A percentile compares a stretch with the other conserved stretches of the same genome.
phyloP scores from a whole-genome alignment of 2,329 filamentous ascomycete species.

The Aspergillus brunneoviolaceus region DNA sequence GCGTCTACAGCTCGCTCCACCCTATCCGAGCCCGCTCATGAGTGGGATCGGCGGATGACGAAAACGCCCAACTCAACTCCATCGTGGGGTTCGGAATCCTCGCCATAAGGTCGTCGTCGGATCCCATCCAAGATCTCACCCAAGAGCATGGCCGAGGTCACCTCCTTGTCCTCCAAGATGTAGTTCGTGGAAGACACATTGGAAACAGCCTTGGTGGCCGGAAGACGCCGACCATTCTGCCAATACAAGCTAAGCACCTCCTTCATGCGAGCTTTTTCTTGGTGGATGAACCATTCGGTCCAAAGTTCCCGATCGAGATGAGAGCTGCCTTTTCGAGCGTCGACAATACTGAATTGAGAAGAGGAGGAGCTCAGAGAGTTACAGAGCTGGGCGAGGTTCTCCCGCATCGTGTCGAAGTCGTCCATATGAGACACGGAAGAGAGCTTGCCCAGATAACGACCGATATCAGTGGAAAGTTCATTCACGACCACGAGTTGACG shows the following conservation, averaged over 20 bases:
- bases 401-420: slow-evolving; percentile 53
- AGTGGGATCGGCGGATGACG: slow-evolving; percentile 46
- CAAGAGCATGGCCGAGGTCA: slow-evolving; percentile 57
- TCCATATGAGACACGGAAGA: slow-evolving; percentile 54
- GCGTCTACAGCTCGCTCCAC: neutral
- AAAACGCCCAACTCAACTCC: slow-evolving; percentile 51
- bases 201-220: slow-evolving; percentile 28
- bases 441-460: slow-evolving; percentile 55
- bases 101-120: slow-evolving; percentile 50
- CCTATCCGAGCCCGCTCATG: slow-evolving; percentile 17
- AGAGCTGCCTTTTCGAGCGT: slow-evolving; percentile 54
- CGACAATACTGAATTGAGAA: slow-evolving; percentile 47
- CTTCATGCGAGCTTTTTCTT: slow-evolving; percentile 61
- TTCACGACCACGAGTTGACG: slow-evolving; percentile 60
- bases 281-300: slow-evolving; percentile 65
- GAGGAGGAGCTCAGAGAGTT: slow-evolving; percentile 36
- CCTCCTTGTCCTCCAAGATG: slow-evolving; percentile 41
- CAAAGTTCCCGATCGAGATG: slow-evolving; percentile 55
- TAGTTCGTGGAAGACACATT: slow-evolving; percentile 25
- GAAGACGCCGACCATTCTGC: slow-evolving; percentile 39
- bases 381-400: slow-evolving; percentile 43
- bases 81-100: slow-evolving; percentile 44
- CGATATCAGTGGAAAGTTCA: slow-evolving; percentile 57
- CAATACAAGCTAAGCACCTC: slow-evolving; percentile 48
- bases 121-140: slow-evolving; percentile 61